Base-by-base conservation (phyloP, 1,284 basidiomycete genomes). In the Baeospora myosura region DNA sequence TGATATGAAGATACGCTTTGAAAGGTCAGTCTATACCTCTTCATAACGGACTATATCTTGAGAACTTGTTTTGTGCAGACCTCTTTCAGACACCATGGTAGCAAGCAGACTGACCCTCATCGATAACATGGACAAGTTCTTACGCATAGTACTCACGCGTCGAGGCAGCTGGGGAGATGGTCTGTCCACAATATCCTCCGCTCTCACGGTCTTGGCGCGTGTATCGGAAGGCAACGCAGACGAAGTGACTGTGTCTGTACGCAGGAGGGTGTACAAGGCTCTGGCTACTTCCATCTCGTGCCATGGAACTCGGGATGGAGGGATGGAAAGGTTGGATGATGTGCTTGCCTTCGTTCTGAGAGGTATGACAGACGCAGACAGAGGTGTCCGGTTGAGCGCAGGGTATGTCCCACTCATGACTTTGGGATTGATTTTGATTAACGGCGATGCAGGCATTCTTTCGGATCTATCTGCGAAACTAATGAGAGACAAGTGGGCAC, bases 381-480 rank as follows among this genome's bases (percentile, higher is more conserved):
- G 85, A 42, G 68, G 66, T 31, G 74, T 79, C 11, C 71, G 86
- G 24, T 57, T 88, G 14, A 66, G 67, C 48, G 79, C 84, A 40
- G 85, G 85, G 86, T 87, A 54, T 48, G 72, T 61, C 24, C 26
- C 18, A 3, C 23, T 3, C 10, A 17, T 22, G 14, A 38, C 24
- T 44, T n/a, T 24, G 31, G 11, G 14, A 20, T 43, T 28, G 40
- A 5, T 46, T 39, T 37, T 16, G 40, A 12, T n/a, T 28, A 29
- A 30, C 10, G 37, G 39, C 16, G n/a, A 40, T 41, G 30, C 17
- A 33, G 26, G 39, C 29, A n/a, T 14, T 40, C 16, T 38, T 44
- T 14, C 18, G 29, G 12, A 14, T 30, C 21, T 40, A 14, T 5
- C 12, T 32, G n/a, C 20, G 26, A 33, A 11, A 11, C n/a, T 8